Evolutionary conservation across 306 rosid genomes (phyloP).

Genomic region (peach (Prunus persica)): Prunus_persica_NCBIv2 NC_034012.1:18327001-18327500

Average conservation of each 20-base stretch:
- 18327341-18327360: constrained; percentile 20
- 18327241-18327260: background rate
- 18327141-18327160: background rate
- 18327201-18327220: constrained; percentile 15
- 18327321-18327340: constrained; percentile 28
- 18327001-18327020: background rate
- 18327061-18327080: background rate
- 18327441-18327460: constrained; percentile 36
- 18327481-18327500: constrained; percentile 7
- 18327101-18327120: background rate
- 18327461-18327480: constrained; percentile 27
- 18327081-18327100: background rate
- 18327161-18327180: constrained; percentile 2
- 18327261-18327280: background rate
- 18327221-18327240: constrained; percentile 16
- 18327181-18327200: background rate
- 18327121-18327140: constrained; percentile 19
- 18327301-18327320: background rate
- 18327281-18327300: background rate
- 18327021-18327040: background rate
- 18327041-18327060: background rate
- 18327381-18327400: constrained; percentile 28
- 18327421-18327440: constrained; percentile 34
- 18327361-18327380: constrained; percentile 1
- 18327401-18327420: constrained; percentile 48